These are phyloP conservation scores for Talaromyces sp. DNA, from an alignment of 2,329 filamentous ascomycete species.

Conservation along the genomic window DNA sequence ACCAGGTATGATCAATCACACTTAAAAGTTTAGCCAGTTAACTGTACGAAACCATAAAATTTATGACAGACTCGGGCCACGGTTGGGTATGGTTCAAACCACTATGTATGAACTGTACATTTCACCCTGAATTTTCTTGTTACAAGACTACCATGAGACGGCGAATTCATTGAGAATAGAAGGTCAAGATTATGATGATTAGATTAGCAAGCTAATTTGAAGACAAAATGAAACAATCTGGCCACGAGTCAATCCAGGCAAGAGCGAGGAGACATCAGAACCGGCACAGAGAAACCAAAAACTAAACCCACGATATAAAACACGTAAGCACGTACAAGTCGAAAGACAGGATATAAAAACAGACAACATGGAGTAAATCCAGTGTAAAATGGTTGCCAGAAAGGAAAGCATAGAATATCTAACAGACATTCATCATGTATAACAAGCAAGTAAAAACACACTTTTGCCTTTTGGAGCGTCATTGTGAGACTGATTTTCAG, in stretches of 20 bases:
- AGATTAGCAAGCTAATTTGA: conserved; percentile 7
- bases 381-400: conserved; percentile 1
- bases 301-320: conserved; percentile 12
- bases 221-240: conserved; percentile 21
- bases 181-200: background rate
- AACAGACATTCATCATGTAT: conserved; percentile 1
- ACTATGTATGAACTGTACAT: too few species aligned
- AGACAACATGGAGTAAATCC: background rate
- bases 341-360: conserved; percentile 16
- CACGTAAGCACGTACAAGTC: conserved; percentile 19
- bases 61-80: too few species aligned
- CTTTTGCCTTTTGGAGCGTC: conserved; percentile 31
- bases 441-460: conserved; percentile 22
- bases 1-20: too few species aligned
- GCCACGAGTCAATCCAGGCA: conserved; percentile 51
- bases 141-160: too few species aligned
- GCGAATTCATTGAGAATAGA: too few species aligned
- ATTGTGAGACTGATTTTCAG: conserved; percentile 18
- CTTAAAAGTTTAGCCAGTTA: too few species aligned
- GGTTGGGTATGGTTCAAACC: too few species aligned
- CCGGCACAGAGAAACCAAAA: conserved; percentile 30
- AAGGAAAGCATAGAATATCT: conserved; percentile 9
- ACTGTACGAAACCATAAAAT: too few species aligned
- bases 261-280: conserved; percentile 50
- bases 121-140: too few species aligned